A percentile compares a stretch with the other conserved stretches of the same genome.
phyloP scores from a whole-genome alignment of 2,329 filamentous ascomycete species.

The Penicillium sp. region DNA sequence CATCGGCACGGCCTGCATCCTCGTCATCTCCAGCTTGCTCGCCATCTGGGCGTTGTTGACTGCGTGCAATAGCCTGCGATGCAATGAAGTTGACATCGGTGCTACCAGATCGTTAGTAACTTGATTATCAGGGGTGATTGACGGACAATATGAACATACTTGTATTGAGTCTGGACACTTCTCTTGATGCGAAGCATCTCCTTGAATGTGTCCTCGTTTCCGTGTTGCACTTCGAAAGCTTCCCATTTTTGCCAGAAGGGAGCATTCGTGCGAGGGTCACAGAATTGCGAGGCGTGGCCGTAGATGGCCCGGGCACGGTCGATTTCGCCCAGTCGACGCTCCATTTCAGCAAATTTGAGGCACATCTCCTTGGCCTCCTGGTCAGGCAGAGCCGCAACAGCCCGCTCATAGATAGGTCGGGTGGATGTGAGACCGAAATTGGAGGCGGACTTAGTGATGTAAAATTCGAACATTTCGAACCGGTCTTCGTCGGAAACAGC shows the following conservation, averaged over 20 bases:
- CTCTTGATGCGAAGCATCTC: constrained; percentile 98
- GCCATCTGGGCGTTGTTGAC: constrained; percentile 57
- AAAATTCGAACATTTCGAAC: constrained; percentile 98
- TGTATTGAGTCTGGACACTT: constrained; percentile 96
- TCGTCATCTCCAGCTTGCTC: constrained; percentile 37
- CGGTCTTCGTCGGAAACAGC: constrained; percentile 93
- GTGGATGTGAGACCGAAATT: constrained; percentile 97
- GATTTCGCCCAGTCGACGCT: constrained; percentile 85
- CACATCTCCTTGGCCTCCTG: constrained; percentile 96
- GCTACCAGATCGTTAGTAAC: constrained; percentile 45
- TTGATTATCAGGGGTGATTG: background rate
- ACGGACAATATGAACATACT: constrained; percentile 52
- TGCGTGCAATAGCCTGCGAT: constrained; percentile 84
- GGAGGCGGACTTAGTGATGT: constrained; percentile 96
- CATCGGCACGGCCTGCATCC: constrained; percentile 62
- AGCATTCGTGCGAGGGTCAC: constrained; percentile 85
- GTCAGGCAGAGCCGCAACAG: constrained; percentile 90
- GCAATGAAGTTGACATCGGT: constrained; percentile 99
- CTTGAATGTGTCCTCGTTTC: constrained; percentile 98
- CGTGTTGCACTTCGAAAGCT: constrained; percentile 92
- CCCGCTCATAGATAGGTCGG: constrained; percentile 91
- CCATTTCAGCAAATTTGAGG: constrained; percentile 97
- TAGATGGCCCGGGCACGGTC: constrained; percentile 94
- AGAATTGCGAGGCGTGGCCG: constrained; percentile 94
- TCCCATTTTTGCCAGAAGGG: constrained; percentile 98